Conservation (phyloP, 129 eudicot genomes). For the Flaveria trinervia region DNA sequence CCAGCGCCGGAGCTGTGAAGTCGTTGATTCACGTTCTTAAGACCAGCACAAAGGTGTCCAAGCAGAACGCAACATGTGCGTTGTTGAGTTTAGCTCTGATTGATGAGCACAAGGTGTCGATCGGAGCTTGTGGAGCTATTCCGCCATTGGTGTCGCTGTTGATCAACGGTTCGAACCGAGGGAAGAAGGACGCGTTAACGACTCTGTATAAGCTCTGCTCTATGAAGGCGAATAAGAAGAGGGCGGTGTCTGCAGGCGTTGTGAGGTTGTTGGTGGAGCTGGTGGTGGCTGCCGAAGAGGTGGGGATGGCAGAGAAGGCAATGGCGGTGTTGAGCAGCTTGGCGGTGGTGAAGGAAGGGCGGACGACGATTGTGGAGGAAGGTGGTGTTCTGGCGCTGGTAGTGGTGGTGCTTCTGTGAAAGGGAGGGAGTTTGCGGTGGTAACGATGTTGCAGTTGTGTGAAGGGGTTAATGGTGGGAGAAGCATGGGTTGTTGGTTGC, state of each 20-base stretch:
- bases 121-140: conserved; percentile 97
- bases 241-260: conserved; percentile 81
- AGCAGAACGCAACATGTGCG: conserved; percentile 92
- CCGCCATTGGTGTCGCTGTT: conserved; percentile 76
- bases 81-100: conserved; percentile 67
- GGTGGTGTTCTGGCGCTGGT: conserved; percentile 74
- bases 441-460: conserved; percentile 66
- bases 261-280: conserved; percentile 79
- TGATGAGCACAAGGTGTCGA: conserved; percentile 68
- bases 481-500: conserved; percentile 68
- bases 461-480: conserved; percentile 48
- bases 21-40: conserved; percentile 73
- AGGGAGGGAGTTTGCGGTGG: conserved; percentile 84
- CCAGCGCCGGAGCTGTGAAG: conserved; percentile 61
- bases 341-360: conserved; percentile 64
- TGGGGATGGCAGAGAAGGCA: conserved; percentile 90
- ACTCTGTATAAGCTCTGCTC: conserved; percentile 83
- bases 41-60: conserved; percentile 81
- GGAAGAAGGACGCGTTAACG: conserved; percentile 89
- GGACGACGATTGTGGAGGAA: conserved; percentile 65
- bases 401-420: conserved; percentile 66
- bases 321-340: conserved; percentile 79
- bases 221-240: conserved; percentile 68
- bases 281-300: conserved; percentile 49
- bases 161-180: conserved; percentile 60